Evolutionary conservation across 2,329 filamentous ascomycete genomes (phyloP), one percentile per base, ranked within the genome.

Genomic region (Xylaria arbuscula): DNA sequence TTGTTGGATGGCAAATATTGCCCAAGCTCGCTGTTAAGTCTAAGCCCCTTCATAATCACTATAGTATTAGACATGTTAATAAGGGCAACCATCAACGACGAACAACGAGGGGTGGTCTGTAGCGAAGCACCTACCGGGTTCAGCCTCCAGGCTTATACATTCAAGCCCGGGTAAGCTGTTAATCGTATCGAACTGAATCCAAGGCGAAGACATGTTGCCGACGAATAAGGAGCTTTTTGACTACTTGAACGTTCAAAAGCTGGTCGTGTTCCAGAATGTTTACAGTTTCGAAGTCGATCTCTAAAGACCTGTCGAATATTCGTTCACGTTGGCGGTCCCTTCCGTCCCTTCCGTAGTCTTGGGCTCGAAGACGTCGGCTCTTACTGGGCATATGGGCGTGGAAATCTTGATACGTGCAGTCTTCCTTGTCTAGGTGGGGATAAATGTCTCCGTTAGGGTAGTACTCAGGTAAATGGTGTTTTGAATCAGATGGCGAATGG

Each of bases 181-280:
- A 36, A 40, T 24, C 3, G 24, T 40, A 3, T 40, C n/a, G n/a
- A 40, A 56, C 34, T 22, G n/a, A 19, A 40, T 3, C 5, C 11
- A 56, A 56, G 11, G 4, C 1, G 34, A 17, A 40, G 40, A 56
- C n/a, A 56, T 56, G 17, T n/a, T 56, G 53, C n/a, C 53, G 51
- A 56, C 34, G 53, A 9, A 56, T 40, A 40, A 40, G 32, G 7
- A 55, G 34, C 15, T 19, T 40, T 19, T 40, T 56, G n/a, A 56
- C 34, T 24, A 56, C 53, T 56, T 40, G 34, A 13, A 11, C 34
- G 3, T 9, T 51, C 28, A 19, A 6, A 6, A 48, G 40, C n/a
- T n/a, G n/a, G n/a, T n/a, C n/a, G n/a, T n/a, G n/a, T n/a, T n/a
- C n/a, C n/a, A n/a, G n/a, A n/a, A 4, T 45, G 15, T 9, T 45